These are phyloP conservation scores for Nymphaea thermarum DNA, from an alignment of 164 flowering plant genomes.

Conservation along the genomic window DNA sequence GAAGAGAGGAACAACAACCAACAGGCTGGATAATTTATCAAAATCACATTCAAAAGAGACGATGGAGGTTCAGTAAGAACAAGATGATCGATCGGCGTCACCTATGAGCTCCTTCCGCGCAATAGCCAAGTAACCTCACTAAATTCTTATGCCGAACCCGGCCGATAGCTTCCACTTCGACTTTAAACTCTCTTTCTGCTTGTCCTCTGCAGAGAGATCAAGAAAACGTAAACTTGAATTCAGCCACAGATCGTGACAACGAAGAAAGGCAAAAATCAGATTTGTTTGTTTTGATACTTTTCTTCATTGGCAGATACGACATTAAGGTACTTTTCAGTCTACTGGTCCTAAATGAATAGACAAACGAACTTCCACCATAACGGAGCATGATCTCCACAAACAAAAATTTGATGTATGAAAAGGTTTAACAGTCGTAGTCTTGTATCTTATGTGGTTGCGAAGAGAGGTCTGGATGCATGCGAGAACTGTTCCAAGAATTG, in stretches of 20 bases:
- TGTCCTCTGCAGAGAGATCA: conserved; percentile 50
- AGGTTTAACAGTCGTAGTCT: background rate
- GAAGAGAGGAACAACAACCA: background rate
- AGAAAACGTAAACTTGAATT: background rate
- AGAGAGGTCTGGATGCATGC: background rate
- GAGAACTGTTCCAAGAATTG: too few relatives aligned
- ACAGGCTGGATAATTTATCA: background rate
- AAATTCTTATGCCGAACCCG: conserved; percentile 96
- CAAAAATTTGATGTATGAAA: background rate
- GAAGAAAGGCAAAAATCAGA: background rate
- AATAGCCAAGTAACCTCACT: conserved; percentile 88
- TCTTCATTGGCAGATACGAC: background rate
- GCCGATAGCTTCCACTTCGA: conserved; percentile 95
- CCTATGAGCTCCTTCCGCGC: conserved; percentile 98
- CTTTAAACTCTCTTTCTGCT: conserved; percentile 90
- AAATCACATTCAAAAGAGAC: background rate
- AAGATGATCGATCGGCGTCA: conserved; percentile 9
- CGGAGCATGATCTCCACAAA: background rate
- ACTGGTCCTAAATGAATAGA: background rate
- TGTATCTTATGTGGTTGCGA: background rate
- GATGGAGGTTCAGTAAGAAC: background rate
- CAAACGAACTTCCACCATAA: background rate
- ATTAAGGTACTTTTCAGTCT: background rate
- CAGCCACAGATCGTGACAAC: conserved; percentile 1
- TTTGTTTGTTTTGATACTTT: background rate